Evolutionary conservation across 805 yeast species (phyloP).

Genomic region (Wickerhamomyces bisporus): DNA sequence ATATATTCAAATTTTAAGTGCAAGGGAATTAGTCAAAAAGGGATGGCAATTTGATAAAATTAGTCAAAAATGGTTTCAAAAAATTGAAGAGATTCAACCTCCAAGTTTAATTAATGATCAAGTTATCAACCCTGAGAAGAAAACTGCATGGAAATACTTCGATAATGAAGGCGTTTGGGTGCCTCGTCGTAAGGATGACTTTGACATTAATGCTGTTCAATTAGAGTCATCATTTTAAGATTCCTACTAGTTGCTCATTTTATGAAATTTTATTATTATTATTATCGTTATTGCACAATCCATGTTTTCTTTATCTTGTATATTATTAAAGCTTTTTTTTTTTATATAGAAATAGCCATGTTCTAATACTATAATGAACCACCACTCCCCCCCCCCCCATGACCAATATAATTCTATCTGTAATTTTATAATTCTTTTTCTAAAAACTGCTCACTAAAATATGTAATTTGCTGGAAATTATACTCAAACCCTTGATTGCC

Average conservation of each 20-base stretch:
- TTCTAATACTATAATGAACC: no score
- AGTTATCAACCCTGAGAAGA: conserved; percentile 36
- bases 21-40: conserved; percentile 69
- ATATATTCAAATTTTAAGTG: conserved; percentile 70
- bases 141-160: conserved; percentile 67
- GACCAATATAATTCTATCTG: background rate
- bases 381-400: background rate
- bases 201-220: conserved; percentile 31
- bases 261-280: background rate
- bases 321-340: no score
- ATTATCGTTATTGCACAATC: background rate
- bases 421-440: conserved; percentile 29
- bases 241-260: background rate
- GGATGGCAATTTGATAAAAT: conserved; percentile 81
- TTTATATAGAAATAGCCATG: no score
- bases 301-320: no score
- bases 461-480: conserved; percentile 68
- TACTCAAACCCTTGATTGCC: conserved; percentile 77
- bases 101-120: conserved; percentile 21
- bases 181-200: conserved; percentile 54
- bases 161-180: conserved; percentile 74
- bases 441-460: conserved; percentile 70
- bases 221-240: conserved; percentile 11
- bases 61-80: conserved; percentile 75
- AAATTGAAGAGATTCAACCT: conserved; percentile 41